Percentiles rank a stretch among this genome's conserved stretches.
phyloP scores from a whole-genome alignment of 1,284 basidiomycete genomes.

The Boletus albobrunnescens region DNA sequence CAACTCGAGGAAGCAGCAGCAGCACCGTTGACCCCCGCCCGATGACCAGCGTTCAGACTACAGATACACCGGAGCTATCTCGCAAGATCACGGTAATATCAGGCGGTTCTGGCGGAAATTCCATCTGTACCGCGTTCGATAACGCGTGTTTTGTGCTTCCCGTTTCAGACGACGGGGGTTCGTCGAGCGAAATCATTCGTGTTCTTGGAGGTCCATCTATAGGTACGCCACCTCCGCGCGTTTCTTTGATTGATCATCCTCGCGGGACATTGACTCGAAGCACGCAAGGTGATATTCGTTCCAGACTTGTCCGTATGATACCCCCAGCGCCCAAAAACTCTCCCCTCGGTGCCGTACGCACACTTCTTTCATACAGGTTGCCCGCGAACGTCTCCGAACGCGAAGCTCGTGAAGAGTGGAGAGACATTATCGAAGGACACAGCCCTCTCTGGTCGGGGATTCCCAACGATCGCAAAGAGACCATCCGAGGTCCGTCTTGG shows the following conservation, averaged over 20 bases:
- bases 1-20: slow-evolving; percentile 9
- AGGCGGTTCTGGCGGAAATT: slow-evolving; percentile 80
- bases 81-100: slow-evolving; percentile 65
- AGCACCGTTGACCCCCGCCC: slow-evolving; percentile 2
- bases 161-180: slow-evolving; percentile 85
- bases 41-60: slow-evolving; percentile 6
- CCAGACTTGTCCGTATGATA: slow-evolving; percentile 77
- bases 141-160: slow-evolving; percentile 71
- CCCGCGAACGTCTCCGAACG: slow-evolving; percentile 64
- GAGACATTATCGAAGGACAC: slow-evolving; percentile 87
- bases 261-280: slow-evolving; percentile 9
- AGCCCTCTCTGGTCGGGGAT: slow-evolving; percentile 86
- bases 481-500: slow-evolving; percentile 63
- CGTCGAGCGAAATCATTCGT: slow-evolving; percentile 80
- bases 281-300: slow-evolving; percentile 73
- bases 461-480: slow-evolving; percentile 88
- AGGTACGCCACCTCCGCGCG: slow-evolving; percentile 39
- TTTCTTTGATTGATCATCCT: slow-evolving; percentile 7
- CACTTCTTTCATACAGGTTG: slow-evolving; percentile 78
- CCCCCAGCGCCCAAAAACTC: slow-evolving; percentile 56
- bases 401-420: slow-evolving; percentile 86
- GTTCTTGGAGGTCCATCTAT: slow-evolving; percentile 81
- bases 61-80: slow-evolving; percentile 6
- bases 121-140: slow-evolving; percentile 71
- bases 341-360: slow-evolving; percentile 66